Base-by-base conservation (phyloP, 2,329 filamentous ascomycete species). In the Mycosphaerella sp. region DNA sequence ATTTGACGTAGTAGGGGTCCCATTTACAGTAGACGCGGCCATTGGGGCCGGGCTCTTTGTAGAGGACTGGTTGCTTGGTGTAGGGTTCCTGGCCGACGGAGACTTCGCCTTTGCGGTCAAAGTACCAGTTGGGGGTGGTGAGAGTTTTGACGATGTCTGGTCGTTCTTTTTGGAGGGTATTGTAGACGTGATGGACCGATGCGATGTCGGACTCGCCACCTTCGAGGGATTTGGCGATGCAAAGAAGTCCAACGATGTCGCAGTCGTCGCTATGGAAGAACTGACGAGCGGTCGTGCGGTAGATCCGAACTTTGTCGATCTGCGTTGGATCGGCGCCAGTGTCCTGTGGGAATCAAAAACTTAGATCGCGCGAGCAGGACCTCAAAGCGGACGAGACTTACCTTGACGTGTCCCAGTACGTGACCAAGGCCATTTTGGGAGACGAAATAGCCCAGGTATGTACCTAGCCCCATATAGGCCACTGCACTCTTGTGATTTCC, bases 291-390 rank as follows among this genome's bases (percentile, higher is more conserved):
- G 89, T 87, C 2, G 89, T 95, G 57, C 89, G 80, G 74, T 95
- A 95, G 70, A 95, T 95, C 61, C 89, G 84, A 54, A 95, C 88
- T 62, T 84, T 85, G 72, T 94, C 86, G 62, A 89, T 94, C 71
- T 89, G 84, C 4, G 77, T 80, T 21, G 85, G 77, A 67, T 94
- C 88, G 59, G 90, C 89, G 41, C 87, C 87, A 3, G 93, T 78
- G 70, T 94, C 89, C 71, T 53, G 78, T 10, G 91, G 9, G n/a
- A n/a, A n/a, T n/a, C n/a, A n/a, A n/a, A n/a, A n/a, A n/a, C n/a
- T n/a, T n/a, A n/a, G n/a, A 14, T 10, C 12, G 21, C 41, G 10
- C 40, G 35, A 34, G 10, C 25, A 2, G 2, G 6, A 48, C 9
- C 14, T 7, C 9, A 30, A 18, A n/a, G 2, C 18, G 12, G 8